Evolutionary conservation across 768 basidiomycete species (phyloP), one percentile per base, ranked within the genome.

Genomic region (Pholiota molesta): DNA sequence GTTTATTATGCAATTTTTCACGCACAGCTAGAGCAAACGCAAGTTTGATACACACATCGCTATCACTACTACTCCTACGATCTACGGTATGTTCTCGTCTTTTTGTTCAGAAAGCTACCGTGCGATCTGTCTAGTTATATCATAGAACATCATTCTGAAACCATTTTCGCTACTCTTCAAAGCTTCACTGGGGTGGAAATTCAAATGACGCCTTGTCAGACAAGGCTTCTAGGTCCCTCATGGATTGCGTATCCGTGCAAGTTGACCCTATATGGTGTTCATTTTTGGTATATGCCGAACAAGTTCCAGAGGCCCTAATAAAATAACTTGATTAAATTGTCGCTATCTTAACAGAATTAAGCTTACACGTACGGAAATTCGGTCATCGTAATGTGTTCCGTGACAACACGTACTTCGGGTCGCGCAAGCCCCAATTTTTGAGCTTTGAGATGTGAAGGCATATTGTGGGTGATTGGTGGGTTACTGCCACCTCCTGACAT

Each of bases 311-410:
- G 44, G 57, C 47, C 8, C 71, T 71, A 42, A 26, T 60, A 28
- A 57, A 37, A 19, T 13, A 19, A 29, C 17, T 52, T 37, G 5
- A 14, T 53, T 31, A 29, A 49, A 49, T 17, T 26, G 40, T 55
- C 39, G 29, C 60, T 53, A 35, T 31, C 14, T 21, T 51, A 31
- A 17, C 21, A 8, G 23, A 52, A 6, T n/a, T 2, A 35, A 23
- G 9, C 9, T 39, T 21, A 7, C 21, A 74, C 81, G 64, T 64
- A 83, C 84, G 78, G 71, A 57, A 83, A 83, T 69, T 87, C 85
- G 17, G 81, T 76, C 81, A 86, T 83, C 13, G 83, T 84, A 60
- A 87, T 82, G 61, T 85, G 82, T 71, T 87, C 84, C 11, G 85
- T 86, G 16, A 83, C 84, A 53, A 87, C 83, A 57, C 81, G 81